These are phyloP conservation scores for Thuidium tamariscinum DNA, from an alignment of 225 moss, liverwort and hornwort genomes.

Conservation along the genomic window DNA sequence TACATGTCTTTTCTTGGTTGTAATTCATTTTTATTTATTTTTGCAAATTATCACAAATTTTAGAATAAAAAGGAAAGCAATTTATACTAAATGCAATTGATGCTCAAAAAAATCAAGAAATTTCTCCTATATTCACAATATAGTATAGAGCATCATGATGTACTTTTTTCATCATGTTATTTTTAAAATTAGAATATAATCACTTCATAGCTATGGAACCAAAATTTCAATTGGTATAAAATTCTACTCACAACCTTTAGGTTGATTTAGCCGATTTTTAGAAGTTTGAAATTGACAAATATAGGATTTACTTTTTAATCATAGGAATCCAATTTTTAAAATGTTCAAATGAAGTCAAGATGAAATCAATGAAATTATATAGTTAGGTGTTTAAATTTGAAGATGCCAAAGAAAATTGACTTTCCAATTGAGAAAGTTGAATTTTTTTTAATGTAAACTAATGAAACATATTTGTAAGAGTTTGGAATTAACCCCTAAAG, in stretches of 20 bases:
- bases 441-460: accelerated
- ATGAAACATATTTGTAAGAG: background rate
- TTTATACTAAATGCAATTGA: background rate
- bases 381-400: background rate
- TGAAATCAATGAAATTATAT: background rate
- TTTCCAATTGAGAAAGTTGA: background rate
- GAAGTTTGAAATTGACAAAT: too few relatives aligned
- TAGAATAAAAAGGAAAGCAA: accelerated
- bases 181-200: too few relatives aligned
- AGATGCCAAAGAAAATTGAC: accelerated
- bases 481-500: too few relatives aligned
- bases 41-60: accelerated
- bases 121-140: accelerated
- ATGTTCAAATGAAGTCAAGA: background rate
- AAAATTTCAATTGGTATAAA: background rate
- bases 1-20: background rate
- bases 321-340: accelerated
- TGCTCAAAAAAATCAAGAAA: background rate
- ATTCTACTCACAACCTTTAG: background rate
- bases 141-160: background rate
- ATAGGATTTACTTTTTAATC: accelerated
- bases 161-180: too few relatives aligned
- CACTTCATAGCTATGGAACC: accelerated
- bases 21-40: background rate
- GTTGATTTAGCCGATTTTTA: background rate